Evolutionary conservation across 805 yeast species (phyloP), one percentile per base, ranked within the genome.

Genomic region (Ogataea angusta): DNA sequence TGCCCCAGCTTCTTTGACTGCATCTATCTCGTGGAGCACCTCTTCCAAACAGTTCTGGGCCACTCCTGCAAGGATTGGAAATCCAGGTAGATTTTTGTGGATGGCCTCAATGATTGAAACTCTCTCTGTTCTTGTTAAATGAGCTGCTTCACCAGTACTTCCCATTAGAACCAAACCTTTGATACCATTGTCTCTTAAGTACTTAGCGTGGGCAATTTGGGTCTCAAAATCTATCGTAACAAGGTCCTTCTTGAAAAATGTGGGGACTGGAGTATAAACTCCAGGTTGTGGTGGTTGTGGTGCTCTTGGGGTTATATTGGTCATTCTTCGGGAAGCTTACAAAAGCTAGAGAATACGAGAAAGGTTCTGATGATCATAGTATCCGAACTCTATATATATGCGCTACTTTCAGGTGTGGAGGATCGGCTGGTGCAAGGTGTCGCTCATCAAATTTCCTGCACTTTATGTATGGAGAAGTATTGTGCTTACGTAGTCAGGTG

Each of bases 121-220:
- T 46, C 80, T 63, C 58, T 76, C 82, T 30, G 54, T 47, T 38
- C 68, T 60, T 9, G 78, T 67, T 48, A 75, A 57, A 48, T 74
- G 78, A 27, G 73, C 72, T 45, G 71, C 70, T 53, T 76, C 81
- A 27, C 81, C 82, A 12, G 79, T 76, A 25, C 78, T 72, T 5
- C 81, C 81, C 53, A 73, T 62, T 6, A 74, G 50, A 10, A 73
- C 75, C 3, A 70, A 56, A 17, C 82, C 82, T 32, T 56, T 48
- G 41, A 75, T 69, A 8, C 80, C 80, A 43, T 60, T 63, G 16
- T 63, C 52, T 30, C 67, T 56, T 33, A 76, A 59, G 53, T 51
- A 65, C 33, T 65, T 62, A 25, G 76, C 69, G 49, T 74, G 79
- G 33, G 62, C 55, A 35, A 68, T 56, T 52, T 71, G 76, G 19